Base-by-base conservation (phyloP, 176 grass and related monocot genomes). In the Rhynchospora tenuis region DNA sequence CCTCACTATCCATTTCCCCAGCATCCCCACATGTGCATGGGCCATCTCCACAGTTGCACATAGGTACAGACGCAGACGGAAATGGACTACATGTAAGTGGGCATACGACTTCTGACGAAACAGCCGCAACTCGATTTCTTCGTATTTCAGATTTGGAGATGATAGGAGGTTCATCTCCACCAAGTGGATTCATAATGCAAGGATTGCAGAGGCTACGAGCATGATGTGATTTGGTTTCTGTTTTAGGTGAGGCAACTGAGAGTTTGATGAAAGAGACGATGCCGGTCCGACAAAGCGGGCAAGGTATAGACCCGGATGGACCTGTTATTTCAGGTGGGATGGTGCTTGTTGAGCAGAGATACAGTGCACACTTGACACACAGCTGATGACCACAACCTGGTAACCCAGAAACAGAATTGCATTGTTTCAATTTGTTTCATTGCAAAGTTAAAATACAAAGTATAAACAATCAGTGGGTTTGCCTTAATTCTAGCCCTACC, bases 351-450 rank as follows among this genome's bases (percentile, higher is more conserved):
- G 96, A 95, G 85, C 93, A 95, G 80, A 99, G 93, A 83, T 90
- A 95, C 24, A 99, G 89, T 72, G 93, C 96, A 15, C 96, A 99
- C 80, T 90, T 94, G 60, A 95, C 90, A 80, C 96, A 99, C 56
- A 99, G 89, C 79, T 95, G 90, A 89, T 99, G 96, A 22, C 88
- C 83, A 73, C 96, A 99, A 56, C 91, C 96, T 99, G 86, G 56
- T 94, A 86, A 57, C 38, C 83, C 69, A 89, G 59, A 82, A 62
- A 47, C 47, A 82, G 26, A 82, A 82, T 33, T 11, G 4, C 31
- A 48, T 9, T 12, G 33, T 73, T 73, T 73, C 2, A 45, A 22
- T 73, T 19, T 73, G 17, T 29, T 65, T 29, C 12, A 55, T 76
- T 76, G 71, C 45, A 75, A 72, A 72, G n/a, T 72, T 31, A 55